Base-by-base conservation (phyloP, 768 basidiomycete species). In the Postia placenta region DNA sequence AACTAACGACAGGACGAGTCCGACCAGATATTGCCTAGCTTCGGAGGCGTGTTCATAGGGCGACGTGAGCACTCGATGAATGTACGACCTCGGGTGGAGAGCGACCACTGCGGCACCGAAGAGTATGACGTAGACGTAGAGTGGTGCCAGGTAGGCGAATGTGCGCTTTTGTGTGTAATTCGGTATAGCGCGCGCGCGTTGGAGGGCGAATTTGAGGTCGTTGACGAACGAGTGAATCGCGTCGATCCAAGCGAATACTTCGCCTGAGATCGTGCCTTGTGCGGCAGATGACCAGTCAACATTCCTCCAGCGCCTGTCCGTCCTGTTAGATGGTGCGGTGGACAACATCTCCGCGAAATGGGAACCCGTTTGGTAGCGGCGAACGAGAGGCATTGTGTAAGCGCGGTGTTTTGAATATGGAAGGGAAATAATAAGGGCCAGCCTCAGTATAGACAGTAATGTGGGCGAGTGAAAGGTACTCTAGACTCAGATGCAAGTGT, bases 331-430 rank as follows among this genome's bases (percentile, higher is more conserved):
- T 1, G 53, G 43, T 17, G 30, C 37, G 39, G 54, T 55, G 5
- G 54, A 49, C 17, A 55, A 24, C 25, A 51, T 23, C 12, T 35
- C 43, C 6, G 50, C 27, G 37, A 48, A 51, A 30, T 51, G 49
- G 1, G 42, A 41, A 27, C 28, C 19, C 17, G 40, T 30, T 40
- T 46, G 51, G 45, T 51, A 28, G 15, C 54, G 54, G 2, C 51
- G 47, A 17, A 55, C 50, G 41, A 55, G 47, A 20, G 53, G 47
- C 49, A 51, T 55, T 24, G 6, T 50, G 44, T 35, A n/a, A 14
- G 7, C 11, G 19, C 25, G 28, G 25, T 9, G 17, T 14, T 15
- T 7, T 7, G 15, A 11, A 11, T 3, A 24, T 14, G 42, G n/a
- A 35, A 35, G 33, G 9, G 33, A n/a, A n/a, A 35, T 35, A 35